A percentile compares a stretch with the other conserved stretches of the same genome.
Conservation (phyloP, 306 rosid species). For the Prunus kanzakura region DNA sequence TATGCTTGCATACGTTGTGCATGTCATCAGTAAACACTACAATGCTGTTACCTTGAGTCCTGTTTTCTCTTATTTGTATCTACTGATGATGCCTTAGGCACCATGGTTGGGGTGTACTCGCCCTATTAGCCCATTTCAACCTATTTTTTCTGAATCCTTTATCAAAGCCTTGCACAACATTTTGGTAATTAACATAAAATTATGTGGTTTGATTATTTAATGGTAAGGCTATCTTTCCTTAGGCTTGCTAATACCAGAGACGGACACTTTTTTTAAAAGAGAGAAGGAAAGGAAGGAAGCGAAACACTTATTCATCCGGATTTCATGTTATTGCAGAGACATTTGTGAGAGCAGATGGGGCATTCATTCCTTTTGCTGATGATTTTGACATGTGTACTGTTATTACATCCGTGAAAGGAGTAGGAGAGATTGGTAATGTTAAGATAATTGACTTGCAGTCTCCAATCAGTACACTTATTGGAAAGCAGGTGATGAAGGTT, state of each 20-base stretch:
- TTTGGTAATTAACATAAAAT: background rate
- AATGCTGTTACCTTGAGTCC: too few species aligned
- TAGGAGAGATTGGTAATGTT: conserved; percentile 80
- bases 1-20: too few species aligned
- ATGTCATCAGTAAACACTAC: too few species aligned
- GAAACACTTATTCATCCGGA: background rate
- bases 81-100: too few species aligned
- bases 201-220: background rate
- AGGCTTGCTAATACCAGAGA: background rate
- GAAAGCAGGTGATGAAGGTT: conserved; percentile 93
- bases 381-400: conserved; percentile 95
- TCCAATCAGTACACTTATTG: conserved; percentile 81
- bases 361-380: conserved; percentile 96
- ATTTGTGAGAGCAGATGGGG: conserved; percentile 96
- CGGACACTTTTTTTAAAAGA: background rate
- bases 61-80: too few species aligned
- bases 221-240: background rate
- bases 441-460: conserved; percentile 86
- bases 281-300: background rate
- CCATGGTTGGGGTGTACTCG: too few species aligned
- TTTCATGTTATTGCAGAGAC: conserved; percentile 67
- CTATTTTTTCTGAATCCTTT: background rate
- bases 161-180: background rate
- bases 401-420: conserved; percentile 80
- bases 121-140: background rate